Base-by-base conservation (phyloP, 2,329 filamentous ascomycete genomes). In the Domatiomyces catenatus region DNA sequence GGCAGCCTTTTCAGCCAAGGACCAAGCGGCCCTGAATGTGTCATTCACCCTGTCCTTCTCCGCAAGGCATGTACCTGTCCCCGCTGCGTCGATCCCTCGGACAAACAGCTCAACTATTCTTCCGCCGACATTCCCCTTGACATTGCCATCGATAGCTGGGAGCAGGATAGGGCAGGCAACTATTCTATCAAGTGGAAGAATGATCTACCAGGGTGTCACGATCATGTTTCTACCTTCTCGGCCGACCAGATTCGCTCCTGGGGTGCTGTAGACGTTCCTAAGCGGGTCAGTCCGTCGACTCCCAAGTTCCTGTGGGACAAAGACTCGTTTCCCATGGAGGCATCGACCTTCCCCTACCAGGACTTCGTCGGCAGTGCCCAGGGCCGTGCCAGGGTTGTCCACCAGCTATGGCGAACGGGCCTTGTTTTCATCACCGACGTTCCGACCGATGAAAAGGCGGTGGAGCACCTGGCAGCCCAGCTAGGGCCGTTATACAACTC, bases 401-500 rank as follows among this genome's bases (percentile, higher is more conserved):
- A 70, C 10, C 74, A 80, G 48, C 71, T 96, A 2, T 68, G 75
- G 36, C 69, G 69, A 28, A 75, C 81, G 48, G 92, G 92, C 0
- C 69, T 96, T 0, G 69, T 94, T 15, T 86, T 94, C 64, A 66
- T 96, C 24, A 78, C 76, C 47, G 76, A 79, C 53, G 82, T 94
- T 5, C 89, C 90, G 0, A 71, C 80, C 8, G 75, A 76, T 15
- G 77, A 83, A 54, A 66, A 73, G 1, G 75, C 80, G 3, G 83
- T 95, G 3, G 74, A 77, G 42, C 68, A 72, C 19, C 79, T 96
- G 52, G 84, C 81, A 1, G 71, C 73, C 3, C 77, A 81, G 48
- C 84, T 96, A 52, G 89, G 88, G 1, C 77, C 77, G 32, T 69
- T 95, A 22, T 84, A 87, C 61, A 81, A 87, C 59, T 92, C 89